Evolutionary conservation across 805 yeast genomes (phyloP), one percentile per base, ranked within the genome.

Genomic region (Teunomyces aglyptinius): DNA sequence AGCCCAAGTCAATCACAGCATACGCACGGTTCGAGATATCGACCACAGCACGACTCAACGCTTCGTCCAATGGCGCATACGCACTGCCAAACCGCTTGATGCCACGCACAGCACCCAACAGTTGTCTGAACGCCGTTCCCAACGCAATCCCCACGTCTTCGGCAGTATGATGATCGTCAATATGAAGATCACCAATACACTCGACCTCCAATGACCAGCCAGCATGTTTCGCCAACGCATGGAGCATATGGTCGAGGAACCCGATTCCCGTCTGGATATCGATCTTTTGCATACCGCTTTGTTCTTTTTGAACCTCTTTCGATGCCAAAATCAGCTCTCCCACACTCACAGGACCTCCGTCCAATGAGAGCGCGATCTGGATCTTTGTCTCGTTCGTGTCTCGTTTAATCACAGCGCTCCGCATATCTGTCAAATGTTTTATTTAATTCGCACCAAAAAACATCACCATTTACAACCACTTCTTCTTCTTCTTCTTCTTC

Each of bases 41-140:
- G 7, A 94, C 89, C n/a, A 94, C 99, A 0, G 97, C 96, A 44
- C 99, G 76, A 50, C 95, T 83, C 49, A 94, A 76, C 0, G 99
- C 97, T 70, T 94, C 99, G 65, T 94, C 99, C 48, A 94, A 75
- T 1, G 99, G 99, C 6, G 97, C 98, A 72, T 83, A 92, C 1
- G 92, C 99, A 36, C 78, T 61, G 12, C 99, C 99, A 61, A 92
- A 94, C 56, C 99, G 78, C 66, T 89, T 88, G 48, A 92, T 90
- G 45, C 99, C 99, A 56, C 81, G 80, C 16, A 92, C 86, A 26
- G 83, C 86, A 18, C 97, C 98, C 50, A 94, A 68, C 1, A 98
- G 98, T 56, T 85, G 70, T 59, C 89, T 86, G 73, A 94, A 90
- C 6, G 97, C 94, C 58, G 75, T 73, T 6, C 99, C 99, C 28